Percentiles rank a stretch among this genome's conserved stretches.
These are phyloP conservation scores for Cicer arietinum DNA, from an alignment of 306 rosid species.

Conservation along the genomic window DNA sequence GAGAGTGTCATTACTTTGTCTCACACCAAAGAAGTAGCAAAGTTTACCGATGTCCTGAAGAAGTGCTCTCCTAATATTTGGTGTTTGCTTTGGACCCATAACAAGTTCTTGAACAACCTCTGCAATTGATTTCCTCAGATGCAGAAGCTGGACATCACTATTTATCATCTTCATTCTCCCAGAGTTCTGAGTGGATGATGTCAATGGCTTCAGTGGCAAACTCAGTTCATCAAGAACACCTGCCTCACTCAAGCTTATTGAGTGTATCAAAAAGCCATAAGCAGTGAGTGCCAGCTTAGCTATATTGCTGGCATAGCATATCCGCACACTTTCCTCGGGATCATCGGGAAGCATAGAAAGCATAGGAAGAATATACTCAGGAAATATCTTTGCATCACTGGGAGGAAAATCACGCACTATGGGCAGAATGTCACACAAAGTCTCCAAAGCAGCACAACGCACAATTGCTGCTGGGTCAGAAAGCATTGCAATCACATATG, in stretches of 20 bases:
- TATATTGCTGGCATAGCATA: slow-evolving; percentile 94
- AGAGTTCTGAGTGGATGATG: slow-evolving; percentile 64
- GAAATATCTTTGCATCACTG: slow-evolving; percentile 97
- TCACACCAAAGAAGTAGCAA: slow-evolving; percentile 95
- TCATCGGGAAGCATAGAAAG: slow-evolving; percentile 99
- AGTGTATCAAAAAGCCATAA: slow-evolving; percentile 87
- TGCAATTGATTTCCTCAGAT: slow-evolving; percentile 91
- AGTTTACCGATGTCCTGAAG: slow-evolving; percentile 90
- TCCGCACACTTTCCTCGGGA: slow-evolving; percentile 98
- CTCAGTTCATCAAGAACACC: slow-evolving; percentile 93
- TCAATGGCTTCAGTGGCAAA: slow-evolving; percentile 57
- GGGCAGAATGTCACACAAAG: slow-evolving; percentile 90
- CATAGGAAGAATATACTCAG: slow-evolving; percentile 94
- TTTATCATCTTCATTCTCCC: slow-evolving; percentile 70
- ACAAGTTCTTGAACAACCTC: slow-evolving; percentile 99
- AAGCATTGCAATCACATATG: slow-evolving; percentile 94
- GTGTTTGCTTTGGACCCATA: slow-evolving; percentile 99
- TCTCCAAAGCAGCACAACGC: slow-evolving; percentile 95
- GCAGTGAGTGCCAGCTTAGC: slow-evolving; percentile 95
- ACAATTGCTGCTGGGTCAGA: slow-evolving; percentile 93
- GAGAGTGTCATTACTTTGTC: slow-evolving; percentile 91
- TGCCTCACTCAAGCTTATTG: slow-evolving; percentile 94
- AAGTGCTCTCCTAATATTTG: slow-evolving; percentile 95
- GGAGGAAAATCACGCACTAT: slow-evolving; percentile 95
- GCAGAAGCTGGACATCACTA: slow-evolving; percentile 73